Evolutionary conservation across 805 yeast species (phyloP), one percentile per base, ranked within the genome.

Genomic region (Wickerhamiella parazyma): DNA sequence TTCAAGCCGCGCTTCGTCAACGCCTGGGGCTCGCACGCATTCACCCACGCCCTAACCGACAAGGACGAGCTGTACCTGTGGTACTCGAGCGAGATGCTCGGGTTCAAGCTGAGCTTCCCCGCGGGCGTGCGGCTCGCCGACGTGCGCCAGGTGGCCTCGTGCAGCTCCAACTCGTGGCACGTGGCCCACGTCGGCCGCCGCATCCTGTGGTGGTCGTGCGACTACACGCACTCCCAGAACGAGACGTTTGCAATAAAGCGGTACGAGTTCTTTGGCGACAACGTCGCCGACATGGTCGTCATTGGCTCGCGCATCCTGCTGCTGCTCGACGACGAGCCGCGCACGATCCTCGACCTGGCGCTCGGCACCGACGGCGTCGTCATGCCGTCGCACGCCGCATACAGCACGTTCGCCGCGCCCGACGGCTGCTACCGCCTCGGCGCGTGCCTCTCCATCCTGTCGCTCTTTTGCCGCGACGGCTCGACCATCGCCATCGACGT

Each of bases 191-290:
- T 40, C 2, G 43, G 33, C 38, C 19, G 17, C 11, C 16, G 22
- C 18, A 22, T 33, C 24, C 24, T 40, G 28, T 40, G 43, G 43
- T 40, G 43, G 43, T 28, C 33, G 8, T 40, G 38, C 38, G 43
- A 40, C 29, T 40, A 40, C 18, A 24, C 24, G 14, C n/a, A 22
- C 33, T 29, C 17, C 33, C 9, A 16, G n/a, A n/a, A 33, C 31
- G 33, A 40, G 26, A 26, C 37, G 19, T 40, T 33, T 25, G 9
- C 22, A 21, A 38, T 40, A 24, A 33, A 40, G 21, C 22, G 14
- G 4, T 40, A 36, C 37, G 43, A 40, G 17, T 19, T 22, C 8
- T 33, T 16, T 14, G 43, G 33, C 18, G 25, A 19, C 11, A 20
- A 25, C 14, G 29, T 40, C 10, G 36, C 24, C 19, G 43, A 40